A percentile compares a stretch with the other conserved stretches of the same genome.
Conservation (phyloP, 2,329 filamentous ascomycete species). For the Colletotrichum incanum region DNA sequence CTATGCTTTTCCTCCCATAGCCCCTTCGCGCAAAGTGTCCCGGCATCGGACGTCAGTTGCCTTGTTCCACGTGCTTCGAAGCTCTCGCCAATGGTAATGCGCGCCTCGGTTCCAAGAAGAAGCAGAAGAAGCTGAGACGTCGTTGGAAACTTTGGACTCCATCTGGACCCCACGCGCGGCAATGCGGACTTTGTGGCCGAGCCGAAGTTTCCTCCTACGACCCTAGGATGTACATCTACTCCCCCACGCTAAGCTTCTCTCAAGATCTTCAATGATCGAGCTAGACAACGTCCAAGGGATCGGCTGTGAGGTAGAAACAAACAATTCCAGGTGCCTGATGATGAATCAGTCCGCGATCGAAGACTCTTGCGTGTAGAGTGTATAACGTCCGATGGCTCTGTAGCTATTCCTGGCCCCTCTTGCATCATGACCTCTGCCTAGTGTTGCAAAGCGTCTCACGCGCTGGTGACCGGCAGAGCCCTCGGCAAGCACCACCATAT, state of each 20-base stretch:
- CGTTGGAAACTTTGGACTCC: conserved; percentile 19
- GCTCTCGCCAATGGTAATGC: conserved; percentile 1
- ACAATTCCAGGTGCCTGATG: too few relatives aligned
- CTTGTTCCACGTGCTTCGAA: conserved; percentile 17
- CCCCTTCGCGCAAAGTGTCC: neutral
- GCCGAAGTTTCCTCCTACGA: neutral
- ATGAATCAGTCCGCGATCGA: neutral
- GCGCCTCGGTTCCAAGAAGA: conserved; percentile 26
- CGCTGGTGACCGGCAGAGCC: neutral
- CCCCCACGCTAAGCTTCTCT: neutral
- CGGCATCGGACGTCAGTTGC: neutral
- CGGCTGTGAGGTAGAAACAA: neutral
- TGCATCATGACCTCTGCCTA: neutral
- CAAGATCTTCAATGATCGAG: neutral
- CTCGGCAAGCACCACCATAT: neutral
- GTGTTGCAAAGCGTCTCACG: neutral
- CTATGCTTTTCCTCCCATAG: neutral
- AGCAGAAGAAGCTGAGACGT: conserved; percentile 26
- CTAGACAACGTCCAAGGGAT: neutral
- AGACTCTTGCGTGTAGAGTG: too few relatives aligned
- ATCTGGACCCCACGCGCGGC: conserved; percentile 13
- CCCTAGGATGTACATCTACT: neutral
- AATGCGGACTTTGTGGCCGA: conserved; percentile 11
- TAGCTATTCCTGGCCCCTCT: neutral
- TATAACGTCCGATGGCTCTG: neutral